Evolutionary conservation across 2,329 filamentous ascomycete species (phyloP), one percentile per base, ranked within the genome.

Genomic region (Colletotrichum camelliae): DNA sequence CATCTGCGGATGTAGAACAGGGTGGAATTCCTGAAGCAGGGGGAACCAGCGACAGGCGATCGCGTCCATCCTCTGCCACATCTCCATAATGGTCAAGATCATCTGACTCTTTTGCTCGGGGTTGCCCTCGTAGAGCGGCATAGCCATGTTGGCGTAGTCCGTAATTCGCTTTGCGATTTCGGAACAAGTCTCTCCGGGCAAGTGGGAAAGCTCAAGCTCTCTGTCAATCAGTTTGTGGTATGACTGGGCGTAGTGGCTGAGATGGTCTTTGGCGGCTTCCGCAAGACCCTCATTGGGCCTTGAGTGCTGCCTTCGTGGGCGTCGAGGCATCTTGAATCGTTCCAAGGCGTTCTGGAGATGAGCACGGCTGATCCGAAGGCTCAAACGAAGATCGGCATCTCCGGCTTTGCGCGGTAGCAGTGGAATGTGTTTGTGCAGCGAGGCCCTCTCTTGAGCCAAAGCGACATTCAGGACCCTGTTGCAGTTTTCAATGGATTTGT

Each of bases 61-160:
- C 13, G 83, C 78, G 76, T 94, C 93, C 80, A 93, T 86, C 2
- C 80, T 78, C 4, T 89, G 80, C 92, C 92, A 94, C 0, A 92
- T 77, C 66, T 91, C 88, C 79, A 94, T 87, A 0, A 91, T 58
- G 9, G 83, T 86, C 2, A 94, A 84, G 0, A 93, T 81, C 78
- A 90, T 86, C 1, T 82, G 73, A 33, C 91, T 92, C 77, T 86
- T 88, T 29, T 89, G 85, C 65, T 90, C 88, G 0, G 87, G 84
- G 72, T 89, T 86, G 5, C 78, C 74, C 1, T 85, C 78, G 75
- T 90, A 91, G 1, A 82, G 79, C 0, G 83, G 77, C 0, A 80
- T 77, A 4, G 86, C 83, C 2, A 77, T 67, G 0, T 79, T 48
- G 1, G 88, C 75, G 67, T 89, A 87, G 1, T 77, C 37, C 1